Evolutionary conservation across 441 rosid genomes (phyloP), one percentile per base, ranked within the genome.

Genomic region (Erodium chrysanthum): DNA sequence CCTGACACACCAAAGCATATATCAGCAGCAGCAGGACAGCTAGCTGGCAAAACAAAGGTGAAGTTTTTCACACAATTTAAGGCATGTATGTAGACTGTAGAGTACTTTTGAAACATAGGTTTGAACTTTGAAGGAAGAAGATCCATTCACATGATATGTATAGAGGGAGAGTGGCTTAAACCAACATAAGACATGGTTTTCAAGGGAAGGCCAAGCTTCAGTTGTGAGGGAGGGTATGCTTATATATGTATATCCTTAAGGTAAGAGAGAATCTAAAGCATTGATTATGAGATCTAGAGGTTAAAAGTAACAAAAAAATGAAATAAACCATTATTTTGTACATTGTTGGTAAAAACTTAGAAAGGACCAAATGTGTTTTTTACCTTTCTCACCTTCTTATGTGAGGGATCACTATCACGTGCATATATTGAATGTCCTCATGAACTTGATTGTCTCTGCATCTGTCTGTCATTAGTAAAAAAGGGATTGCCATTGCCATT

Each of bases 41-140:
- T 46, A 46, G 54, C 54, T 46, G 54, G 54, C 54, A 46, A 46
- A n/a, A 46, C 54, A 46, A 46, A 46, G 18, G 54, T 46, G 54
- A 46, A 14, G 5, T 46, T 46, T 46, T 46, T 46, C 54, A 46
- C 54, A 46, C 54, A 46, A 46, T 46, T 46, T 46, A 44, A 44
- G 50, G 15, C 50, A 44, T 44, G 1, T 44, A 44, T 11, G 15
- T 44, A 44, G 0, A 14, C 15, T 44, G n/a, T 35, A 8, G 12
- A 40, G 46, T 40, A 40, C 10, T 40, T 40, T 40, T 40, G 46
- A 40, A 40, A 40, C 14, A 40, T 40, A 14, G 37, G 29, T 27
- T 27, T 27, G 29, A 1, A 1, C 4, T 1, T 35, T 1, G 31
- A 1, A 27, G 42, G 9, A 37, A 37, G 42, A 42, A 42, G 10